Evolutionary conservation across 495 filamentous ascomycete genomes (phyloP), one percentile per base, ranked within the genome.

Genomic region (Aspergillus sclerotiicarbonarius): DNA sequence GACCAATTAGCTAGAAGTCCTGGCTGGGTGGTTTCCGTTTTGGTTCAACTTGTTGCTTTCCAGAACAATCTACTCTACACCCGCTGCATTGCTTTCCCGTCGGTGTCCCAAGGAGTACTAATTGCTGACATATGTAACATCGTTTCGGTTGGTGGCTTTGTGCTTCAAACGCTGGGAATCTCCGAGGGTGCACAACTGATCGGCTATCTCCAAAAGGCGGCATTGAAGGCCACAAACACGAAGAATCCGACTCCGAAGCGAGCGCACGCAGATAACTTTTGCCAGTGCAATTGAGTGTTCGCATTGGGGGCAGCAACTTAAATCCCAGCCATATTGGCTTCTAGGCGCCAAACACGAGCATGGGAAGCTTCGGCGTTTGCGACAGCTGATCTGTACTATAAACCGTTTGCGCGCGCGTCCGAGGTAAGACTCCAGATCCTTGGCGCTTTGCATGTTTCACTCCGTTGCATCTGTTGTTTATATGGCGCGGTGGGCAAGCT

Each of bases 281-380:
- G 6, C 51, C 47, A 18, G 18, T 51, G 47, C 35, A 35, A 30
- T 37, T 41, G 6, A 52, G 30, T 30, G 13, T 45, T 46, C 48
- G 53, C 39, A 10, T 37, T 49, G 33, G 57, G 45, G 43, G 49
- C 32, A 52, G 33, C 44, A 45, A 56, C 39, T n/a, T 29, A 56
- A 59, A 37, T 20, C 31, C 30, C 32, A 32, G 39, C 21, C 21
- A 43, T 50, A 43, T 18, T 39, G 35, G 20, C 51, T 61, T n/a
- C n/a, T 61, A 62, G 60, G 67, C 67, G 67, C 66, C 59, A 53
- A 56, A 46, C 52, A 56, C 59, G 72, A 71, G 71, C 62, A 74
- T 74, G 68, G 59, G 61, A 63, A 71, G 58, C 37, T 56, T 56
- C 64, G 65, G 62, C 66, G 62, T 71, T 68, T 72, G 62, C 60